Percentiles rank a stretch among this genome's conserved stretches.
Evolutionary conservation across 2,329 filamentous ascomycete species (phyloP).

Genomic region (Leptographium procerum): DNA sequence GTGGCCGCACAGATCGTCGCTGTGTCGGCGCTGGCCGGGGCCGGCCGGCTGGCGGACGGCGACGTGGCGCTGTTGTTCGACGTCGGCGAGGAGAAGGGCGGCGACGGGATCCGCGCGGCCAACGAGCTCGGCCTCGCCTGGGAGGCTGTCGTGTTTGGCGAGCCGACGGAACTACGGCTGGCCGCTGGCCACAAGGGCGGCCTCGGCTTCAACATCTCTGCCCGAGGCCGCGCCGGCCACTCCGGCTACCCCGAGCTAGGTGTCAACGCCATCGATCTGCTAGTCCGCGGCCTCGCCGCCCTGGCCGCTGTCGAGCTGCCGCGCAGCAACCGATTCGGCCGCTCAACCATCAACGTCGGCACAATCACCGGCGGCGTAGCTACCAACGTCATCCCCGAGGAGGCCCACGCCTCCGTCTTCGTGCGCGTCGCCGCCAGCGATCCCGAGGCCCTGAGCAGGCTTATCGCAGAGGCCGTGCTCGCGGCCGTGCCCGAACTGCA

Average conservation of each 20-base stretch:
- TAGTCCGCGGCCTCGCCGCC: not conserved
- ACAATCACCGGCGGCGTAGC: not conserved
- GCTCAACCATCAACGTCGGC: conserved; percentile 2
- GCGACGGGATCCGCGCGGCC: conserved; percentile 1
- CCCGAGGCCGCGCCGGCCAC: not conserved
- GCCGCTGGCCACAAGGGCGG: conserved; percentile 2
- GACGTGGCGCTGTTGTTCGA: not conserved
- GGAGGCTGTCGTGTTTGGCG: conserved; percentile 3
- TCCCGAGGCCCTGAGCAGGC: not conserved
- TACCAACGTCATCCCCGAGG: conserved; percentile 1
- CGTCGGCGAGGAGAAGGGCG: conserved; percentile 5
- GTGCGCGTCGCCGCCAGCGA: not conserved
- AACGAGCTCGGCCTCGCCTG: not conserved
- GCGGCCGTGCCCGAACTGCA: not conserved
- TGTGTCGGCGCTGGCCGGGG: not conserved
- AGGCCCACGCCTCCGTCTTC: not conserved
- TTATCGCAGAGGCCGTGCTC: not conserved
- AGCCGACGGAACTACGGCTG: conserved; percentile 3
- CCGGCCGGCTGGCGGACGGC: not conserved
- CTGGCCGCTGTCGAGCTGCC: not conserved
- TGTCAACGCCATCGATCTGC: not conserved
- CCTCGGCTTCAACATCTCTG: not conserved
- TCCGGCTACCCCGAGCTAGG: conserved; percentile 2
- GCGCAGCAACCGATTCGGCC: not conserved
- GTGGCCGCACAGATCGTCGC: not conserved